Evolutionary conservation across 768 basidiomycete species (phyloP).

Genomic region (Inosperma sp.): DNA sequence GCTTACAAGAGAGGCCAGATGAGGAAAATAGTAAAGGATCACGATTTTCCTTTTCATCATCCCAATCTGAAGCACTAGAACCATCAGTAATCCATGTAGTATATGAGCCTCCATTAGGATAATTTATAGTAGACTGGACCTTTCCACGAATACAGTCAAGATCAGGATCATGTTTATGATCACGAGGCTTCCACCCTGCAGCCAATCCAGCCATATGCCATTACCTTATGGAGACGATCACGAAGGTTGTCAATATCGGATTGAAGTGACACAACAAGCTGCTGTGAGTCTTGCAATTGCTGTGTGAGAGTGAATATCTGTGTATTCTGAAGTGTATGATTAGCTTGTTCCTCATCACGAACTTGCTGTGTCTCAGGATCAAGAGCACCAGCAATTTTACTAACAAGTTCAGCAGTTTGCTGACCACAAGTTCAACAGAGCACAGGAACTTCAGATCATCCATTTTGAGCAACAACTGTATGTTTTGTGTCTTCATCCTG

Average conservation of each 20-base stretch:
- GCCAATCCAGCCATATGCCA: slow-evolving; percentile 15
- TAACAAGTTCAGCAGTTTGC: slow-evolving; percentile 19
- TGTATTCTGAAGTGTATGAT: slow-evolving; percentile 20
- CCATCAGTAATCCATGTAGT: slow-evolving; percentile 16
- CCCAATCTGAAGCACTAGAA: slow-evolving; percentile 15
- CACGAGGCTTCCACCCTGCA: not conserved
- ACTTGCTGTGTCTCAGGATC: slow-evolving; percentile 22
- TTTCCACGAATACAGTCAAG: slow-evolving; percentile 13
- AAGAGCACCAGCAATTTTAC: slow-evolving; percentile 17
- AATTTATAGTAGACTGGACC: slow-evolving; percentile 8
- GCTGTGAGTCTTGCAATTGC: slow-evolving; percentile 26
- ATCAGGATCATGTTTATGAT: slow-evolving; percentile 8
- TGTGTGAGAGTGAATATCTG: slow-evolving; percentile 23
- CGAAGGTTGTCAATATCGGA: slow-evolving; percentile 2
- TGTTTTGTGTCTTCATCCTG: not conserved
- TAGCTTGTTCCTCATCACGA: slow-evolving; percentile 22
- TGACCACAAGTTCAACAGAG: slow-evolving; percentile 5
- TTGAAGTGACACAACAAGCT: slow-evolving; percentile 21
- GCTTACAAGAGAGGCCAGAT: not conserved
- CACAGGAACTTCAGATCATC: slow-evolving; percentile 11
- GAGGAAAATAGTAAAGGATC: not conserved
- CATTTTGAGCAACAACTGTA: slow-evolving; percentile 3
- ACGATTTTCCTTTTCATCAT: slow-evolving; percentile 14
- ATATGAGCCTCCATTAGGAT: slow-evolving; percentile 11
- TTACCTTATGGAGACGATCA: slow-evolving; percentile 12